Evolutionary conservation across 352 stramenopile species (phyloP), one percentile per base, ranked within the genome.

Genomic region (Phytopythium montanum): DNA sequence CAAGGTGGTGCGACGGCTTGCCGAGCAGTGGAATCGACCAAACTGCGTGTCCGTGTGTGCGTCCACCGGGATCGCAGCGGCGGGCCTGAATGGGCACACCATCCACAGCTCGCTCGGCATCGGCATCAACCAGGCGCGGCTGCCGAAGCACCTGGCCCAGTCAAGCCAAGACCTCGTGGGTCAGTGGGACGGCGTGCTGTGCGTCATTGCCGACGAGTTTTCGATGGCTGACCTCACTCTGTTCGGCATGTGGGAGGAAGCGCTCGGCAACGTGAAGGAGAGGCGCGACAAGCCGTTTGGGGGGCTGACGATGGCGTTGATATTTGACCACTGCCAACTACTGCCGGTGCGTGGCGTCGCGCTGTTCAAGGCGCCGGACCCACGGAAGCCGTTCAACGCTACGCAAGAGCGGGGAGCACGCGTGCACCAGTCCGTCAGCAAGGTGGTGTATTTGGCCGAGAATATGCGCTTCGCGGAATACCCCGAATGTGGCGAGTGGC

Each of bases 171-270:
- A 34, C 5, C 4, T 34, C 5, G 5, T 34, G 29, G 29, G 29
- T 9, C 29, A 34, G 29, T 34, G 29, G 29, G 29, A 34, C 29
- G 5, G 5, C 9, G 29, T 34, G 4, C 29, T 34, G 29, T 34
- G 29, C 54, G 41, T 60, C 5, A 26, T 46, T 34, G 66, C 59
- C 0, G 66, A 73, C 29, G 62, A 70, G 25, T 0, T 73, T 2
- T 73, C 66, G 0, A 70, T 70, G 62, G 46, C 56, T 7, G 57
- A 70, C 25, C 21, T 73, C 5, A 46, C 23, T 0, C 61, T 70
- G 19, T 61, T 73, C 26, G 59, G 66, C 0, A 23, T 73, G 1
- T 73, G 62, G 66, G 62, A 70, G 58, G 66, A 70, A 53, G 60
- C 66, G 7, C 28, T 70, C 2, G 41, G 26, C 0, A n/a, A 64